These are phyloP conservation scores for Uncinocarpus reesii DNA, from an alignment of 2,329 filamentous ascomycete genomes.

Conservation along the genomic window DNA sequence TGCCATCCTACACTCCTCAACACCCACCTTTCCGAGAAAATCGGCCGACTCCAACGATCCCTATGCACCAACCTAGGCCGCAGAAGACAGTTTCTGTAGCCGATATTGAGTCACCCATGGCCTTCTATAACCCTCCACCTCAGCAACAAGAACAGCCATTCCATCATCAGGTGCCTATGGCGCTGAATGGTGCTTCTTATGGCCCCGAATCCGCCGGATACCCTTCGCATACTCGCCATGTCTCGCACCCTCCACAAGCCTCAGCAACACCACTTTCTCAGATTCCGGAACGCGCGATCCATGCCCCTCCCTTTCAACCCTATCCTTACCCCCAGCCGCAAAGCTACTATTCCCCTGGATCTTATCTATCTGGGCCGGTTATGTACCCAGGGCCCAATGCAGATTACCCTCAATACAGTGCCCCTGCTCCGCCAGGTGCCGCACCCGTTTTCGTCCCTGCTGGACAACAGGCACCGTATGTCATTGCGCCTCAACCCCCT, in stretches of 20 bases:
- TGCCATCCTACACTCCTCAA: conserved; percentile 45
- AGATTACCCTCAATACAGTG: conserved; percentile 36
- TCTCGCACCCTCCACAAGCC: conserved; percentile 59
- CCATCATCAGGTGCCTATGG: conserved; percentile 82
- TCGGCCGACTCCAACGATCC: conserved; percentile 46
- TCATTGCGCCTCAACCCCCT: conserved; percentile 21
- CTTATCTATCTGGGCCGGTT: conserved; percentile 49
- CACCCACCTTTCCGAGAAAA: conserved; percentile 51
- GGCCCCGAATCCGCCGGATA: conserved; percentile 39
- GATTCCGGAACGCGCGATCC: conserved; percentile 84
- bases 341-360: conserved; percentile 49
- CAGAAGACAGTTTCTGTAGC: conserved; percentile 90
- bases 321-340: conserved; percentile 51
- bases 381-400: conserved; percentile 53
- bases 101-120: conserved; percentile 76
- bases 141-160: conserved; percentile 72
- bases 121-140: conserved; percentile 50
- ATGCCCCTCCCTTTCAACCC: conserved; percentile 81
- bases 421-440: conserved; percentile 38
- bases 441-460: conserved; percentile 51
- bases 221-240: conserved; percentile 55
- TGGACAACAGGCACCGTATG: conserved; percentile 20
- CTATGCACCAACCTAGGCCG: conserved; percentile 90
- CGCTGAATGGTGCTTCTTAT: conserved; percentile 52
- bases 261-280: conserved; percentile 76